Base-by-base conservation (phyloP, 1,284 basidiomycete genomes). In the Caloboletus firmus region DNA sequence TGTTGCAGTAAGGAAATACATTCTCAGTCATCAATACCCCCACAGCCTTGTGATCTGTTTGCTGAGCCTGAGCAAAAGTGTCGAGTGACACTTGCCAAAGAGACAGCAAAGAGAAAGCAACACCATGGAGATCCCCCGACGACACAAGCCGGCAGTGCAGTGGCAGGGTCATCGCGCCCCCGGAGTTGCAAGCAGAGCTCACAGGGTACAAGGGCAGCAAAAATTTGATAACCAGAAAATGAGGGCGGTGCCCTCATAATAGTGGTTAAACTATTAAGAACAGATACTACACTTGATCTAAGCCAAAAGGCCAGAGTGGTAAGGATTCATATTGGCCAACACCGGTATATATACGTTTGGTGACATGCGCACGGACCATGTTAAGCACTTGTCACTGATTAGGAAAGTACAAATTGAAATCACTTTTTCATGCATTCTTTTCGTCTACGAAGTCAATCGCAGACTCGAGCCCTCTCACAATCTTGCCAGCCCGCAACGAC, bases 291-390 rank as follows among this genome's bases (percentile, higher is more conserved):
- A 92, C 89, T 91, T 92, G 89, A 90, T 91, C 89, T 89, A 93
- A 91, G 87, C 89, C 89, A 89, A 90, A 89, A 87, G 90, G 89
- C 85, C 90, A 91, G 85, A 92, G 87, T 87, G 86, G 85, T 87
- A 76, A 82, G 61, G 79, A 52, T 47, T 49, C 42, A 2, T 0
- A 0, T 0, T 6, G 18, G 24, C 31, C 9, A 20, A 4, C n/a
- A 7, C 7, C 0, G 7, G 47, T 40, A 20, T 61, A 50, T 63
- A 63, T 60, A 53, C 12, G 2, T 44, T 11, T 24, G 0, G 3
- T 0, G 2, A 9, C 0, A 0, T 6, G 58, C 50, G 61, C 59
- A 60, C 59, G 36, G 61, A 60, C 59, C 59, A 59, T 7, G 37
- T 41, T n/a, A n/a, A n/a, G n/a, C 45, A 13, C 2, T 5, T 3